These are phyloP conservation scores for Tulasnella sp. DNA, from an alignment of 768 basidiomycete species.

Conservation along the genomic window DNA sequence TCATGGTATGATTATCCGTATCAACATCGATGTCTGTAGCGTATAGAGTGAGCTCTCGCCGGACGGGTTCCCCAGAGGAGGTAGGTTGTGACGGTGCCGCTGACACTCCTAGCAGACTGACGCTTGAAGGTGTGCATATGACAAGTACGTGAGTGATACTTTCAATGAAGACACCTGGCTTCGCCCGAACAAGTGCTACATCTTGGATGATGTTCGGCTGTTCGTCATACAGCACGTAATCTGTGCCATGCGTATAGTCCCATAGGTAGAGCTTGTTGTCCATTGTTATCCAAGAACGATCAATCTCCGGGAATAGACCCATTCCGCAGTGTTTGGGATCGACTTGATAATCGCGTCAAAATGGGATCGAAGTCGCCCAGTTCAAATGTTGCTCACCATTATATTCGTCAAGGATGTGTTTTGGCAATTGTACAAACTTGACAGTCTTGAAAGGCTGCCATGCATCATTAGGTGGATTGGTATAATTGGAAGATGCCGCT, in stretches of 20 bases:
- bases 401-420: conserved; percentile 14
- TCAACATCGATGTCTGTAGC: conserved; percentile 72
- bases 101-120: conserved; percentile 69
- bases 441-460: conserved; percentile 16
- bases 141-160: conserved; percentile 81
- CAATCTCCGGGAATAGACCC: conserved; percentile 86
- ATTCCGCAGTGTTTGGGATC: conserved; percentile 25
- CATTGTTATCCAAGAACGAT: conserved; percentile 89
- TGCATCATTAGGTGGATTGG: conserved; percentile 16
- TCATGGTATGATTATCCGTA: conserved; percentile 69
- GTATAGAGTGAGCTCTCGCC: conserved; percentile 75
- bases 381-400: not conserved
- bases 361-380: not conserved
- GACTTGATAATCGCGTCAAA: not conserved
- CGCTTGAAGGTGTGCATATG: conserved; percentile 73
- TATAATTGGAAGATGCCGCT: conserved; percentile 17
- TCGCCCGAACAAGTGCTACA: conserved; percentile 80
- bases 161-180: conserved; percentile 74
- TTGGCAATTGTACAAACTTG: conserved; percentile 15
- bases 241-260: conserved; percentile 76
- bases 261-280: conserved; percentile 90
- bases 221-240: conserved; percentile 36
- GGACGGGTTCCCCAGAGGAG: conserved; percentile 32
- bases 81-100: conserved; percentile 34
- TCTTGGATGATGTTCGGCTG: conserved; percentile 80